These are phyloP conservation scores for Annulohypoxylon nitens DNA, from an alignment of 495 filamentous ascomycete genomes.

Conservation along the genomic window DNA sequence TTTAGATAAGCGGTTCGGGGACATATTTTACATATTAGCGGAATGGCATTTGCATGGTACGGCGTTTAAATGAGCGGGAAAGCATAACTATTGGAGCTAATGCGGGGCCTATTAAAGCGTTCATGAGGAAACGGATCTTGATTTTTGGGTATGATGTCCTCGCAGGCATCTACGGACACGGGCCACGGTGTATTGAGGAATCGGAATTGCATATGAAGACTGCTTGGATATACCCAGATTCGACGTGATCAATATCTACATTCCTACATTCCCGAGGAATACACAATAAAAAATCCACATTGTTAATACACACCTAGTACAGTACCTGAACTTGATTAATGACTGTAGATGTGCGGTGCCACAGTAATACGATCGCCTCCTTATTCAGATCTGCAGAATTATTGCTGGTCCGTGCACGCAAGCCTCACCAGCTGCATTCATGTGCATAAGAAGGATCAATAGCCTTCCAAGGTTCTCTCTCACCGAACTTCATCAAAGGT, in stretches of 20 bases:
- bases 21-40: constrained; percentile 14
- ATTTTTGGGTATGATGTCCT: background rate
- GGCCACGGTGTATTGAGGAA: constrained; percentile 34
- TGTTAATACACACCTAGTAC: constrained; percentile 3
- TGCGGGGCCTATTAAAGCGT: constrained; percentile 20
- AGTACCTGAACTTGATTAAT: constrained; percentile 5
- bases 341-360: constrained; percentile 1
- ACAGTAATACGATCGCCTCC: background rate
- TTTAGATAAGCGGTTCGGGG: constrained; percentile 36
- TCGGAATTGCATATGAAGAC: constrained; percentile 40
- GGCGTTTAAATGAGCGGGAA: constrained; percentile 35
- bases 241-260: constrained; percentile 20
- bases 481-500: background rate
- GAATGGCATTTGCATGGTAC: constrained; percentile 39
- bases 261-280: constrained; percentile 13
- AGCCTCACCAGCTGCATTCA: background rate
- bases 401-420: constrained; percentile 11
- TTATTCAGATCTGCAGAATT: constrained; percentile 7
- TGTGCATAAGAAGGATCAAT: constrained; percentile 7
- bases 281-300: background rate
- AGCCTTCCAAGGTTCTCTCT: background rate
- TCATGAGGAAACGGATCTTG: constrained; percentile 18
- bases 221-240: constrained; percentile 48
- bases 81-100: constrained; percentile 33
- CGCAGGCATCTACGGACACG: constrained; percentile 20